Base-by-base conservation (phyloP, 169 alveolate genomes). In the Toxoplasma gondii region DNA sequence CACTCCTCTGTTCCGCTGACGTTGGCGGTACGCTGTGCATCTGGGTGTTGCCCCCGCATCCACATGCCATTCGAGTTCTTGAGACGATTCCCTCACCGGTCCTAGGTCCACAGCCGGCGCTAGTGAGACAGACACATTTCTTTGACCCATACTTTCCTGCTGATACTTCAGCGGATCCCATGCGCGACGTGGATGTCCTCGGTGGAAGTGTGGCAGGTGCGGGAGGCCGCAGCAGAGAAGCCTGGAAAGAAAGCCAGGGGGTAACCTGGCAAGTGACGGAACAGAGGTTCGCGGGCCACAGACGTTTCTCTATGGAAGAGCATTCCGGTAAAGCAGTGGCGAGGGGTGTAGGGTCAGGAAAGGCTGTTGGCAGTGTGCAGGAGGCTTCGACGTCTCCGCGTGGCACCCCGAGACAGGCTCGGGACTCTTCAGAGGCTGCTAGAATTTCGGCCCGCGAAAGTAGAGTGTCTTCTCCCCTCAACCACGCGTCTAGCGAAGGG, bases 1-100 rank as follows among this genome's bases (percentile, higher is more conserved):
- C 98, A 12, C 84, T 96, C 19, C 95, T 96, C 27, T 58, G 96
- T 41, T 95, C 97, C 24, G 96, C 96, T 12, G 98, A 96, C 93
- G 88, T 78, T 74, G 81, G 96, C 29, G 98, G 98, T 44, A 86
- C 86, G 36, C 93, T 96, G 36, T 91, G 90, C 45, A 12, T 96
- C 44, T 96, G 98, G 97, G 80, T 88, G 38, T 22, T 88, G 80
- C 92, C 92, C n/a, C 92, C 92, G 0, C 92, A 88, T 27, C 83
- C 92, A 12, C 83, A 36, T 27, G 92, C 92, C 24, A 29, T 36
- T 22, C 69, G 83, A 44, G 92, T 88, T 7, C 83, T 88, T 19
- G 92, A 88, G 39, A 34, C 54, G 24, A 38, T 22, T 34, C 36
- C 83, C 34, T 43, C 92, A 5, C 91, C 69, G 2, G 45, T 10